Percentiles rank a stretch among this genome's conserved stretches.
These are phyloP conservation scores for Metschnikowia noctiluminum DNA, from an alignment of 805 yeast genomes.

Conservation along the genomic window DNA sequence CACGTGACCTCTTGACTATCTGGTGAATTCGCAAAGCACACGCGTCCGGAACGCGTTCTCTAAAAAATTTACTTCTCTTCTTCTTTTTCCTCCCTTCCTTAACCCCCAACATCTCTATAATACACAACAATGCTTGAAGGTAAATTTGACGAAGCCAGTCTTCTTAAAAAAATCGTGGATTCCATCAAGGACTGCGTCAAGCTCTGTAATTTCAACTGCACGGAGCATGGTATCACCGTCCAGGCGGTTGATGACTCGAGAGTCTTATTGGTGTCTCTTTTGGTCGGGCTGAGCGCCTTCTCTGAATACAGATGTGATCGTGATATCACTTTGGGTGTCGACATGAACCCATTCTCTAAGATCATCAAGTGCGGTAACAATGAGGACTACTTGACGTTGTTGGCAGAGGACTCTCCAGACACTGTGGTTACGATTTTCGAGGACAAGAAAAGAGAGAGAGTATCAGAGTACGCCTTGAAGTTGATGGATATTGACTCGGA, in stretches of 20 bases:
- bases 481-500: slow-evolving; percentile 97
- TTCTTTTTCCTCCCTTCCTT: background rate
- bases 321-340: slow-evolving; percentile 86
- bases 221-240: slow-evolving; percentile 90
- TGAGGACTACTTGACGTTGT: slow-evolving; percentile 80
- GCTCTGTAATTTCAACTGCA: slow-evolving; percentile 93
- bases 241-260: slow-evolving; percentile 98
- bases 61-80: background rate
- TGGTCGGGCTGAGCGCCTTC: slow-evolving; percentile 86
- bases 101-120: background rate
- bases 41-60: background rate
- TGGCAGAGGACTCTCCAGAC: slow-evolving; percentile 88
- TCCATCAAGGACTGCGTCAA: slow-evolving; percentile 93
- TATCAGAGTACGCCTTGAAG: slow-evolving; percentile 86
- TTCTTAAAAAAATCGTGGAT: slow-evolving; percentile 88
- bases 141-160: slow-evolving; percentile 87
- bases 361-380: slow-evolving; percentile 88
- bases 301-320: slow-evolving; percentile 93
- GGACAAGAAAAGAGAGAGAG: slow-evolving; percentile 85
- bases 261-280: slow-evolving; percentile 83
- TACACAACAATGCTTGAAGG: slow-evolving; percentile 80
- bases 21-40: background rate
- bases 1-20: background rate
- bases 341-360: slow-evolving; percentile 81
- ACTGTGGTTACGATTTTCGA: slow-evolving; percentile 79